Evolutionary conservation across 441 rosid species (phyloP).

Genomic region (Gossypium lobatum): DNA sequence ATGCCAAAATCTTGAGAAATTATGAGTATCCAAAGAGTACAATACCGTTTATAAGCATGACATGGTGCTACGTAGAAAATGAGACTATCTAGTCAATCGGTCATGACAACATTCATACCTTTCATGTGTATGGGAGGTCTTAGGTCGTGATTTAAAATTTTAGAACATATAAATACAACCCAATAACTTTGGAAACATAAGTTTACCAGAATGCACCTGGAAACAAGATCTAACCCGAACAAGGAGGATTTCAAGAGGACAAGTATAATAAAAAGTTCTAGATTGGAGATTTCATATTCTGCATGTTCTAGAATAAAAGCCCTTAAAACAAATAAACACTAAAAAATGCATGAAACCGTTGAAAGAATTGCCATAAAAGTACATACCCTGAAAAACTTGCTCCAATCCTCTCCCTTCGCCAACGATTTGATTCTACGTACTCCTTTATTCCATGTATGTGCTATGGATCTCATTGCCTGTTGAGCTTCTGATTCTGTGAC

Average conservation of each 20-base stretch:
- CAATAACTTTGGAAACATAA: neutral
- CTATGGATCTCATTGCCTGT: constrained; percentile 40
- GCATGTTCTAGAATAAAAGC: neutral
- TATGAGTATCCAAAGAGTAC: neutral
- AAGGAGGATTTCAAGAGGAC: neutral
- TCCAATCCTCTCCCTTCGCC: constrained; percentile 65
- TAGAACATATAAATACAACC: neutral
- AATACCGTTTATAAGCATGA: neutral
- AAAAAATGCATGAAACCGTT: constrained; percentile 1
- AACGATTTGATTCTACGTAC: constrained; percentile 30
- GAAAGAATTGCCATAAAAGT: constrained; percentile 10
- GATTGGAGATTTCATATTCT: neutral
- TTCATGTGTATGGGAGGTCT: neutral
- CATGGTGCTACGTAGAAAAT: neutral
- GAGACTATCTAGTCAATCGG: neutral
- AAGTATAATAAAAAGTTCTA: neutral
- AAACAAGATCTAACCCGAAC: neutral
- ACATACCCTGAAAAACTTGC: constrained; percentile 56
- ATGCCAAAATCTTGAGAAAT: neutral
- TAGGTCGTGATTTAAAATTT: no score
- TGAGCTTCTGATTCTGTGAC: constrained; percentile 39
- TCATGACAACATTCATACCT: neutral
- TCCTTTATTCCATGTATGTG: constrained; percentile 54
- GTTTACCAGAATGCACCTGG: neutral
- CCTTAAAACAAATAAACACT: neutral